Evolutionary conservation across 73 alveolate species (phyloP), one percentile per base, ranked within the genome.

Genomic region (Paramecium sexaurelia): DNA sequence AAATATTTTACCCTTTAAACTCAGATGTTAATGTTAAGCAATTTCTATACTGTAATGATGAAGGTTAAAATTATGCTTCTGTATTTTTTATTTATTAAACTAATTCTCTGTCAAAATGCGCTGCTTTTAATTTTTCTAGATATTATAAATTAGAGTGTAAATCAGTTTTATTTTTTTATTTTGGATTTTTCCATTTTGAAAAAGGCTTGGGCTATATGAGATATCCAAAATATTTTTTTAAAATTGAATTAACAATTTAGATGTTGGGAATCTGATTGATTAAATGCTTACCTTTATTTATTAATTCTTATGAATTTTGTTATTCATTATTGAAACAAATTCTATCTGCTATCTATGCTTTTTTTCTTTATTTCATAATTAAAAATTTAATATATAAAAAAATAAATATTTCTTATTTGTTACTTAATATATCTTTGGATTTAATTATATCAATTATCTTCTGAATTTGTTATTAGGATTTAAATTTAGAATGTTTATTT

Each of bases 41-140:
- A 51, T 51, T 51, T 22, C 67, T 51, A 13, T 51, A 51, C 17
- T 51, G 29, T n/a, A 51, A 3, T 51, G 67, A 51, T 51, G 32
- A 51, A 51, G 67, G 67, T 51, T 26, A 51, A 51, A 51, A 51
- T 3, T n/a, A 17, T n/a, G 67, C 10, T 51, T 51, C 67, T 51
- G 33, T 1, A 20, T 51, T 51, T 51, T 51, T 51, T 17, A 51
- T 51, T 20, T 51, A 19, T 51, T 51, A 20, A 51, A 51, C 11
- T 51, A 51, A 51, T 17, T 61, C 83, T 61, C 83, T 61, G 39
- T 61, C 83, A 61, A 61, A 61, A 61, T 61, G 83, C 11, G 47
- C 13, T 1, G 26, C 10, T 26, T 61, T 61, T 4, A 61, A 11
- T 61, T 61, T 61, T 24, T 61, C 83, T 10, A 61, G 19, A 24